These are phyloP conservation scores for Cutaneotrichosporon sp. DNA, from an alignment of 1,284 basidiomycete species.

Conservation along the genomic window DNA sequence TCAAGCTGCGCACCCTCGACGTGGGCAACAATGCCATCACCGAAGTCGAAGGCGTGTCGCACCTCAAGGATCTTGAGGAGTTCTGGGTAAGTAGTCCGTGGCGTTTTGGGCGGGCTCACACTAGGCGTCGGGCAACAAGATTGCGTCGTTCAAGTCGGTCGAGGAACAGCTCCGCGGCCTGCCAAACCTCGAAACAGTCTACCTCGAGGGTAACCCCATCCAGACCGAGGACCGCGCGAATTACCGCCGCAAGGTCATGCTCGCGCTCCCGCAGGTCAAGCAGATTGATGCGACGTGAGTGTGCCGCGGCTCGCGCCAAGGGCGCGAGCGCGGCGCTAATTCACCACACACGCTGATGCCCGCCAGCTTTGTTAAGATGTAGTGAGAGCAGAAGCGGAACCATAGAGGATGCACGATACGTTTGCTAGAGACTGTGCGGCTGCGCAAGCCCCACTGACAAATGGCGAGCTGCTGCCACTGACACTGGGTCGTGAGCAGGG, in stretches of 20 bases:
- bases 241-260: conserved; percentile 84
- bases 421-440: no score
- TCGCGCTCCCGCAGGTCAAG: conserved; percentile 78
- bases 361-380: no score
- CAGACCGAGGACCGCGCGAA: conserved; percentile 69
- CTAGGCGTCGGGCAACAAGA: conserved; percentile 83
- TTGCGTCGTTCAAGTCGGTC: conserved; percentile 62
- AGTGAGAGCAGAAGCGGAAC: no score
- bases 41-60: conserved; percentile 71
- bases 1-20: conserved; percentile 78
- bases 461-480: no score
- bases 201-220: conserved; percentile 91
- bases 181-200: conserved; percentile 72
- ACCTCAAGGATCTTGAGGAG: conserved; percentile 73
- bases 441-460: no score
- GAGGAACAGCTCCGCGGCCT: conserved; percentile 69
- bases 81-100: conserved; percentile 68
- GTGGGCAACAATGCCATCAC: conserved; percentile 78
- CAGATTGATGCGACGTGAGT: conserved; percentile 94
- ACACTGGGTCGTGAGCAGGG: no score
- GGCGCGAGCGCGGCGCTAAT: no score
- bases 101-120: not conserved
- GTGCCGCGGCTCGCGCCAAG: no score
- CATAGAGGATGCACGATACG: no score
- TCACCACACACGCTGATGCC: no score